Conservation (phyloP, 305 asterid species). For the Fraxinus xanthoxyloides region DNA sequence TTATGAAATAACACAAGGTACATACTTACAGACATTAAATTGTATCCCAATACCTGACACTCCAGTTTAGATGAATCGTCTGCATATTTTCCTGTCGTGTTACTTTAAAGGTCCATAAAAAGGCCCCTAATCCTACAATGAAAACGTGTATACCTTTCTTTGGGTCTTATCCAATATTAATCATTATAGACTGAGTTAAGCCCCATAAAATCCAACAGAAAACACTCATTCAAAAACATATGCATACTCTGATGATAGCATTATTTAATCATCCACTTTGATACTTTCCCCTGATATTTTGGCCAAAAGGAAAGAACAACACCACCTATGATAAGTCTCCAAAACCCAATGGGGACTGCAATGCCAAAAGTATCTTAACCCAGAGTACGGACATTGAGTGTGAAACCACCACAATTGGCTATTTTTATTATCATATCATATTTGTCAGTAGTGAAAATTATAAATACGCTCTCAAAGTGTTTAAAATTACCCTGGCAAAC, state of each 20-base stretch:
- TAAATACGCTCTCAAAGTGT: neutral
- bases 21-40: neutral
- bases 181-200: neutral
- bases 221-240: neutral
- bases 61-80: neutral
- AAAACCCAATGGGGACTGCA: neutral
- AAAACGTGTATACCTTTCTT: neutral
- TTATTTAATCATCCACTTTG: neutral
- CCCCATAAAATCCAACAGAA: conserved; percentile 10
- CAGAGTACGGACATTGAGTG: neutral
- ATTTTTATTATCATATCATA: neutral
- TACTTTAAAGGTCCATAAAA: neutral
- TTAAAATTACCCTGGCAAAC: neutral
- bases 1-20: neutral
- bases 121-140: neutral
- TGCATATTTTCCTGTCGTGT: neutral
- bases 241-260: neutral
- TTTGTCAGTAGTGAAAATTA: neutral
- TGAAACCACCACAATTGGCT: neutral
- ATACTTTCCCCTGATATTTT: neutral
- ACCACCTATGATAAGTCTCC: neutral
- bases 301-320: neutral
- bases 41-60: neutral
- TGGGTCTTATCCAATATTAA: neutral
- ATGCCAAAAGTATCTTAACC: neutral